Base-by-base conservation (phyloP, 768 basidiomycete genomes). In the Leucocoprinus sp. region DNA sequence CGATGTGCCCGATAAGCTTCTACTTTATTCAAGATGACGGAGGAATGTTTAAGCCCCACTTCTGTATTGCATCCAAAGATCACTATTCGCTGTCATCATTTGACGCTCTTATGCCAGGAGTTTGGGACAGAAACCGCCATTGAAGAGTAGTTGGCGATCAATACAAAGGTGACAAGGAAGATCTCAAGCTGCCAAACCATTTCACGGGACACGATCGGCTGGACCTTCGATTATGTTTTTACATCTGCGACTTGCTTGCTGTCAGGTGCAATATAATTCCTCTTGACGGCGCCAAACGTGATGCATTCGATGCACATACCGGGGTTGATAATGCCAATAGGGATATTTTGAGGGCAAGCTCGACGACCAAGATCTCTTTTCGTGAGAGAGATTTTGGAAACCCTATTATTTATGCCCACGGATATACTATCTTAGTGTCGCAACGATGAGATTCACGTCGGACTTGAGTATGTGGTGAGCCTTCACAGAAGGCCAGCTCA, bases 1-100 rank as follows among this genome's bases (percentile, higher is more conserved):
- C 85, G 5, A 93, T 99, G n/a, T n/a, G n/a, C n/a, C n/a, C n/a
- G n/a, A n/a, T n/a, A 9, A 93, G 98, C 55, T 95, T 80, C 54
- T 98, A 95, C 61, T 98, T 99, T 57, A 91, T 99, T 52, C 83
- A 97, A 66, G 93, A 97, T 57, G 93, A 98, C 49, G 96, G 96
- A 4, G 79, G 78, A 19, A 88, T 88, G 82, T 98, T 99, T 75
- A 99, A 98, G 58, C 95, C 96, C 0, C 98, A 99, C 63, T 96
- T 99, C 58, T 75, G 72, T 50, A 88, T 98, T 47, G 85, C 83
- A 3, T 93, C 90, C 78, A 87, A 95, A 71, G 95, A 92, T 41
- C 44, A 75, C 61, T 36, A 14, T 5, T 34, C 33, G 8, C 36
- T 29, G 26, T 19, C 19, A 15, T 18, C 36, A 22, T 17, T 41